Conservation (phyloP, 2,329 filamentous ascomycete genomes). For the Pseudophaeomoniella oleicola region DNA sequence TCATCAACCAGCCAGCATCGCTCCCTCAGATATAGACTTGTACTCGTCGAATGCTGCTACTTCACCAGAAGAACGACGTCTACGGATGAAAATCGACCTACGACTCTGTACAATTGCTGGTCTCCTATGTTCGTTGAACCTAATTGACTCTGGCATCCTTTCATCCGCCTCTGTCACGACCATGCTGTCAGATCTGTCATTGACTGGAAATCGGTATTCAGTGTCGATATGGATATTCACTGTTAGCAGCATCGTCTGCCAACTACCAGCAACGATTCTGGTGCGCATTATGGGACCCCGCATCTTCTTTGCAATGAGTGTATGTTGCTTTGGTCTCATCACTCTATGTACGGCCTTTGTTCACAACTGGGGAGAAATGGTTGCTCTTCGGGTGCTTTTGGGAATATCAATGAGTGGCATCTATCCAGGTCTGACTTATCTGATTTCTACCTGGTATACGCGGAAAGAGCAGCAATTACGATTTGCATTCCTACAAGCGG, state of each 20-base stretch:
- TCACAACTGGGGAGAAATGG: constrained; percentile 54
- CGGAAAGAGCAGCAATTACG: constrained; percentile 51
- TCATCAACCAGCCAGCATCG: too few species aligned
- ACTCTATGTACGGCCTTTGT: constrained; percentile 57
- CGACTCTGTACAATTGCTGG: constrained; percentile 57
- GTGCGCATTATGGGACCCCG: constrained; percentile 51
- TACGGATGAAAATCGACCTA: constrained; percentile 51
- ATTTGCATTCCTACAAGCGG: constrained; percentile 50
- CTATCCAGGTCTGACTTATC: constrained; percentile 28
- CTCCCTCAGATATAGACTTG: too few species aligned
- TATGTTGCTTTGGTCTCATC: constrained; percentile 47
- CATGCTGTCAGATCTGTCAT: constrained; percentile 48
- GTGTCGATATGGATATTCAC: constrained; percentile 63
- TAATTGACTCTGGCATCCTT: constrained; percentile 57
- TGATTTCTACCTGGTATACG: constrained; percentile 45
- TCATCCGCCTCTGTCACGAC: constrained; percentile 55
- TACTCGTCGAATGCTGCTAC: constrained; percentile 6
- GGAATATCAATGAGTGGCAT: constrained; percentile 45
- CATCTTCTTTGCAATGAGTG: constrained; percentile 46
- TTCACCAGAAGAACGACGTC: constrained; percentile 22
- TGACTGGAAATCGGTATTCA: constrained; percentile 52
- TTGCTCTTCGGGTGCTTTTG: constrained; percentile 49
- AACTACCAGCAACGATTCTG: constrained; percentile 53
- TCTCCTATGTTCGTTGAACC: constrained; percentile 53
- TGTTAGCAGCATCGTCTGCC: constrained; percentile 51